phyloP scores from a whole-genome alignment of 352 stramenopile species.

The Globisporangium middletonii region DNA sequence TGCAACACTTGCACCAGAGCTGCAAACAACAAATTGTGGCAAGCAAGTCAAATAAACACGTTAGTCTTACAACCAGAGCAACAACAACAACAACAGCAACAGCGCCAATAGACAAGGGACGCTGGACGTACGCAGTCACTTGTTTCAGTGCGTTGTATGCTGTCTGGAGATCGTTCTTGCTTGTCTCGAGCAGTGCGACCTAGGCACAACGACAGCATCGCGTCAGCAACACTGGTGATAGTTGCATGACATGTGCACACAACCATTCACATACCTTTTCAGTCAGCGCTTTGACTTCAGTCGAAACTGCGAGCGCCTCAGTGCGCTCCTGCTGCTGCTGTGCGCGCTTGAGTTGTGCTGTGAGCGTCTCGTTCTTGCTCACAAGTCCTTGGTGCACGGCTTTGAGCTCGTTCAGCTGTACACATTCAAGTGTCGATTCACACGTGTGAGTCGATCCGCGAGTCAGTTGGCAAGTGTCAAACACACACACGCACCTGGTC shows the following conservation, averaged over 20 bases:
- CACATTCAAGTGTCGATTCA: not conserved
- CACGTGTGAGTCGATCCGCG: not conserved
- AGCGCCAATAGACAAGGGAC: not conserved
- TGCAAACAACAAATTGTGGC: too few species aligned
- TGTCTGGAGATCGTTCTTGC: conserved; percentile 30
- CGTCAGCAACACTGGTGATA: conserved; percentile 2
- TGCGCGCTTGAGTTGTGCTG: conserved; percentile 38
- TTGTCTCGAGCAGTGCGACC: conserved; percentile 27
- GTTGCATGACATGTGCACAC: not conserved
- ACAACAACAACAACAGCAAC: too few species aligned
- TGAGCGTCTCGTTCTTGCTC: conserved; percentile 42
- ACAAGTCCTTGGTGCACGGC: conserved; percentile 37
- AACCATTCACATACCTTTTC: conserved; percentile 24
- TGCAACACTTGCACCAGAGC: not conserved
- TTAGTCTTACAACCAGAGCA: too few species aligned
- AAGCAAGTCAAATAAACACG: too few species aligned
- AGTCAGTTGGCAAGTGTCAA: not conserved
- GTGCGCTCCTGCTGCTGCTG: conserved; percentile 24
- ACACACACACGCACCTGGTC: conserved; percentile 47
- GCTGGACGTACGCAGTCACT: conserved; percentile 22
- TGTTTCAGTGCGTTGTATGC: conserved; percentile 29
- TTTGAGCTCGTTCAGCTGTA: conserved; percentile 59
- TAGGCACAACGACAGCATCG: conserved; percentile 4
- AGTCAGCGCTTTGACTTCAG: conserved; percentile 26
- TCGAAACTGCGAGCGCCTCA: conserved; percentile 22